Evolutionary conservation across 257 asterid genomes (phyloP), one percentile per base, ranked within the genome.

Genomic region (Fraxinus quadrangulata): DNA sequence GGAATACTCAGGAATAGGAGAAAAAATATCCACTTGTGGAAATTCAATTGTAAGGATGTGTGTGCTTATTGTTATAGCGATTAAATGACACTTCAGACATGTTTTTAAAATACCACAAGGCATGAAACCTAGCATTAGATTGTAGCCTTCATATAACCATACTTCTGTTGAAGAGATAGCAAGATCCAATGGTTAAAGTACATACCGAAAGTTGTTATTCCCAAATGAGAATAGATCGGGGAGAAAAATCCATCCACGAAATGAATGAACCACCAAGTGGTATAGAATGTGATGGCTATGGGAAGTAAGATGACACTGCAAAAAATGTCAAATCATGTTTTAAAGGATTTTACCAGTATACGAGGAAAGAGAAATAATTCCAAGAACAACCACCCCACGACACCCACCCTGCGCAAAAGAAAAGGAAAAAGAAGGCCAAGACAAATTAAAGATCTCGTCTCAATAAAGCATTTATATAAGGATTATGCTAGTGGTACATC

Each of bases 201-300:
- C 93, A 61, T 71, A 91, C 97, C 97, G 5, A 92, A 89, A 70
- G 89, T 79, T 70, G 85, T 83, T 85, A 92, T 88, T 76, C 97
- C 97, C 75, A 92, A 85, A 75, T 87, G 95, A 66, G 61, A 70
- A 65, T 89, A 92, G 78, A 91, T 89, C 17, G 97, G 97, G 49
- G 96, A 88, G 90, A 92, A 92, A 88, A 92, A 90, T 5, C 94
- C 94, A 78, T 92, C 96, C 76, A 92, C 92, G 47, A 91, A 89
- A 84, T 88, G 91, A 76, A 92, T 88, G 85, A 92, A 89, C 90
- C 94, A 86, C 96, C 96, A 89, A 34, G 97, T 92, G 76, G 84
- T 37, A 59, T 90, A 92, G 88, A 92, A 92, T 74, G 97, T 92
- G 83, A 91, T 84, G 83, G 96, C 96, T 23, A 92, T 78, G 8